Base-by-base conservation (phyloP, 2,329 filamentous ascomycete species). In the Diaporthe destruens region DNA sequence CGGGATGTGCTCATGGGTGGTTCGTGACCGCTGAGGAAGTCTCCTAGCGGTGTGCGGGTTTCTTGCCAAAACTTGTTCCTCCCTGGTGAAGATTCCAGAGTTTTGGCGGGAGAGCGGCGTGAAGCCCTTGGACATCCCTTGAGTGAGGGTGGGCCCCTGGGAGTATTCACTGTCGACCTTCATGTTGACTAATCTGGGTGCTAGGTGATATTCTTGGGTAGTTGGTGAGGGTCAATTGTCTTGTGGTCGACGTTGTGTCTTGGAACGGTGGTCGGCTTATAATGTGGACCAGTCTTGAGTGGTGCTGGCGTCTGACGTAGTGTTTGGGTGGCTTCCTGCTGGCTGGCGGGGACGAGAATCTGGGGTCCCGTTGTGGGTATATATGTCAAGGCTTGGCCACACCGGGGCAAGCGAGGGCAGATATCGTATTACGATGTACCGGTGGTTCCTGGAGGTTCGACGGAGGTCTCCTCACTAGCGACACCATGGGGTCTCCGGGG, bases 41-140 rank as follows among this genome's bases (percentile, higher is more conserved):
- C 69, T 69, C 63, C 72, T 69, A 9, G 54, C 71, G 39, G 55
- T 69, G 39, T 72, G 72, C 42, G 83, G 77, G 69, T 86, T 84
- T 71, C 79, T 81, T 71, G 82, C 79, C 72, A 74, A 7, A 23
- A 77, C 78, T 71, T 85, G 82, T 68, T 87, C 85, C 72, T 87
- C 85, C 39, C 82, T 78, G 59, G 79, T 80, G 78, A 82, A 80
- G 44, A 69, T 36, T 12, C 73, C 71, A 29, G 72, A 74, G 51
- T 75, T 73, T 39, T 75, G 74, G 20, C 72, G 67, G 56, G 74
- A 77, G 51, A 69, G 74, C 63, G 74, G 76, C 73, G 57, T 70
- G 34, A 72, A 75, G 47, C 71, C 65, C 53, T 74, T 75, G 14
- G 69, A 65, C 42, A 42, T 61, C 8, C 74, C 65, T 39, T 74